phyloP scores from a whole-genome alignment of 2,329 filamentous ascomycete genomes.

The Fusarium subtropicale region DNA sequence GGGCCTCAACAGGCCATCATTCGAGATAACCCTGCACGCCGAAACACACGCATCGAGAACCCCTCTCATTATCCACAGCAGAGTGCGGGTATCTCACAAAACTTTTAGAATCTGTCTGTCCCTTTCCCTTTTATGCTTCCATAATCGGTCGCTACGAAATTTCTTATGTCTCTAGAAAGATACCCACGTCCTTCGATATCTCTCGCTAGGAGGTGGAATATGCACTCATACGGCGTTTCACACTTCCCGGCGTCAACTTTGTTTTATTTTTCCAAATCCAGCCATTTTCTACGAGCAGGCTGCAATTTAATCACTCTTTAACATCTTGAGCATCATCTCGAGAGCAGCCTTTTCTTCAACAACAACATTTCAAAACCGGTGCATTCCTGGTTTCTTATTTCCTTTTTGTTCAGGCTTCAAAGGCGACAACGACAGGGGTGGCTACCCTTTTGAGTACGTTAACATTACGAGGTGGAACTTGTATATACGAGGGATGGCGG shows the following conservation, averaged over 20 bases:
- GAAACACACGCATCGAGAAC: slow-evolving; percentile 95
- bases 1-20: slow-evolving; percentile 74
- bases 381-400: slow-evolving; percentile 11
- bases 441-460: slow-evolving; percentile 27
- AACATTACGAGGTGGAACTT: slow-evolving; percentile 46
- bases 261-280: neutral
- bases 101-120: slow-evolving; percentile 73
- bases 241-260: slow-evolving; percentile 35
- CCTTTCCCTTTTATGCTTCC: slow-evolving; percentile 1
- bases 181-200: slow-evolving; percentile 47
- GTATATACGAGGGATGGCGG: slow-evolving; percentile 44
- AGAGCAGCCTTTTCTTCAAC: slow-evolving; percentile 3
- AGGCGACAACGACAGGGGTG: slow-evolving; percentile 21
- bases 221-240: slow-evolving; percentile 38
- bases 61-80: slow-evolving; percentile 90
- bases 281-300: slow-evolving; percentile 3
- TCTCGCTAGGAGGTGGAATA: slow-evolving; percentile 46
- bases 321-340: neutral
- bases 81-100: slow-evolving; percentile 95
- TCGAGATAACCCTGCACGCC: slow-evolving; percentile 88
- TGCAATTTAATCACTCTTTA: slow-evolving; percentile 33
- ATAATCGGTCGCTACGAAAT: slow-evolving; percentile 24
- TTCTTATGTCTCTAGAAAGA: slow-evolving; percentile 43
- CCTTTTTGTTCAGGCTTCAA: slow-evolving; percentile 8
- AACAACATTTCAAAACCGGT: slow-evolving; percentile 13